A percentile compares a stretch with the other conserved stretches of the same genome.
Conservation (phyloP, 306 rosid genomes). For the Rubus idaeus region DNA sequence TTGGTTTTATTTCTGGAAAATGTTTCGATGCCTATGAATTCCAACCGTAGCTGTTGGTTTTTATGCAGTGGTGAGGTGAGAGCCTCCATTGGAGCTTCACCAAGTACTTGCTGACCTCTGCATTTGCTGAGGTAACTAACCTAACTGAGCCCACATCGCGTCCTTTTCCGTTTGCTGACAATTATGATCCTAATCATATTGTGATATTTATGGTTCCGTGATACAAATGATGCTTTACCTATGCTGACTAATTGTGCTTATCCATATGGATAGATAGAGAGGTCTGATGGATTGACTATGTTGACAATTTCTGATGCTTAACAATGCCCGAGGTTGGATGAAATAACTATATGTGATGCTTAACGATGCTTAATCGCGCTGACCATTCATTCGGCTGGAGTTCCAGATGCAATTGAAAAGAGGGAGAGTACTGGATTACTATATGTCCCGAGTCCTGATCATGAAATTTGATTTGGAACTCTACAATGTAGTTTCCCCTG, state of each 20-base stretch:
- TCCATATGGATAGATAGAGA: slow-evolving; percentile 24
- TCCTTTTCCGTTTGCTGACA: neutral
- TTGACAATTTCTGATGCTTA: neutral
- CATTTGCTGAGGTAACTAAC: slow-evolving; percentile 63
- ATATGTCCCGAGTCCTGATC: neutral
- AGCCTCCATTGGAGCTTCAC: slow-evolving; percentile 43
- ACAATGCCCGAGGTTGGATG: neutral
- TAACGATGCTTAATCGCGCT: neutral
- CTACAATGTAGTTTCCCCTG: neutral
- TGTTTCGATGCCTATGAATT: slow-evolving; percentile 27
- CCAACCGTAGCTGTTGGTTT: slow-evolving; percentile 45
- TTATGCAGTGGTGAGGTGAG: slow-evolving; percentile 46
- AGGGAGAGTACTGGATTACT: slow-evolving; percentile 12
- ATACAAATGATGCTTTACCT: slow-evolving; percentile 16
- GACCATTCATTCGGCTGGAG: neutral
- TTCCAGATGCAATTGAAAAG: slow-evolving; percentile 13
- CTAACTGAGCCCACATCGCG: slow-evolving; percentile 29
- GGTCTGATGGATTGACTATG: neutral
- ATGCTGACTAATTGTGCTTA: slow-evolving; percentile 13
- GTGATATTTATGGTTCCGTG: neutral
- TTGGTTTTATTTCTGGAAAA: neutral
- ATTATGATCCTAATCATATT: neutral
- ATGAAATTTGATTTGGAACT: neutral
- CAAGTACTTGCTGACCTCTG: slow-evolving; percentile 39
- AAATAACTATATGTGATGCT: neutral